Evolutionary conservation across 331 rosid species (phyloP).

Genomic region (Prunus yedoensis): DNA sequence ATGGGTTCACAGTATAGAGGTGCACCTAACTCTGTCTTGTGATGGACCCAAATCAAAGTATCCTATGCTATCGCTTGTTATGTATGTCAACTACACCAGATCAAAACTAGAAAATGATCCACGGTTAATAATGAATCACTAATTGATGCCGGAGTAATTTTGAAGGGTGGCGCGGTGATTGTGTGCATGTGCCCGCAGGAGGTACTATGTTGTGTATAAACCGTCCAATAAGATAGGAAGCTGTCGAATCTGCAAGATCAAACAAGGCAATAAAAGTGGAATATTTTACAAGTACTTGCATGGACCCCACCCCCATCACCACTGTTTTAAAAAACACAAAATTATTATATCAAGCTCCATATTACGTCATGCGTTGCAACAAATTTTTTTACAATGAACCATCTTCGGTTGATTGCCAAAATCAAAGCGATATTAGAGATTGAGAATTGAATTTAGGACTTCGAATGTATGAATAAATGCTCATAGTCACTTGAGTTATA

Average conservation of each 20-base stretch:
- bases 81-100: too few relatives aligned
- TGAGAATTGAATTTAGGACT: too few relatives aligned
- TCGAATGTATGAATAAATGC: too few relatives aligned
- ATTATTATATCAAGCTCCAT: neutral
- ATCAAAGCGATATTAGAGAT: neutral
- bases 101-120: neutral
- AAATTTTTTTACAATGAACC: constrained; percentile 2
- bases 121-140: neutral
- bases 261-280: neutral
- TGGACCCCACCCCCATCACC: neutral
- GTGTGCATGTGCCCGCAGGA: neutral
- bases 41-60: constrained; percentile 38
- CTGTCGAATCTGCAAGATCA: neutral
- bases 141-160: too few relatives aligned
- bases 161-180: too few relatives aligned
- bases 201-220: neutral
- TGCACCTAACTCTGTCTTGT: too few relatives aligned
- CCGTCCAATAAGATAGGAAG: neutral
- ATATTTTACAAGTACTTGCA: neutral
- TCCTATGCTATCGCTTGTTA: constrained; percentile 37
- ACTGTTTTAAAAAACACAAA: neutral
- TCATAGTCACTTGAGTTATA: too few relatives aligned
- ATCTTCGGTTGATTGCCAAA: neutral
- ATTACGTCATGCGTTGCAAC: constrained; percentile 29
- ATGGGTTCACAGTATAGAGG: too few relatives aligned